Evolutionary conservation across 2,329 filamentous ascomycete species (phyloP).

Genomic region (Arthroderma sp.): DNA sequence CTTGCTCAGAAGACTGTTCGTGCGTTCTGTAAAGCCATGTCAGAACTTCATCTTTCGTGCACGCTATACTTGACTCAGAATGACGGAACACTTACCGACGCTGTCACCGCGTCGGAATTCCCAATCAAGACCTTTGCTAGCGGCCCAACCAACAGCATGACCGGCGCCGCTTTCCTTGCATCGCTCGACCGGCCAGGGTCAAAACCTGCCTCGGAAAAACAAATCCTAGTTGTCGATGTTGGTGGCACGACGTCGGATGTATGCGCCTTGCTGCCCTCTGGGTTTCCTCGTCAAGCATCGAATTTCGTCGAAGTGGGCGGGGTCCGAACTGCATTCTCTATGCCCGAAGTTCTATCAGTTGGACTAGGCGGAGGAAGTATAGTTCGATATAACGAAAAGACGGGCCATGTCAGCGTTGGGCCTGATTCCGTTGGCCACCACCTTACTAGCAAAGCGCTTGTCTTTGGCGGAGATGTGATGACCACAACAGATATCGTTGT

Average conservation of each 20-base stretch:
- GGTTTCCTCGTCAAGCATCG: conserved; percentile 50
- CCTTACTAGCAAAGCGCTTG: conserved; percentile 39
- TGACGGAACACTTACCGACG: conserved; percentile 48
- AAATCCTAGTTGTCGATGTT: conserved; percentile 46
- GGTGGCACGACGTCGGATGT: conserved; percentile 56
- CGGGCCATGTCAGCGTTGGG: conserved; percentile 36
- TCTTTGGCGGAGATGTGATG: conserved; percentile 44
- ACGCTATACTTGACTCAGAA: conserved; percentile 52
- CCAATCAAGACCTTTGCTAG: conserved; percentile 51
- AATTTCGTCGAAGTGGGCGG: conserved; percentile 51
- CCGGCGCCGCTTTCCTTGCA: conserved; percentile 49
- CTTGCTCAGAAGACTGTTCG: conserved; percentile 46
- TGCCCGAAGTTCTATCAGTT: conserved; percentile 44
- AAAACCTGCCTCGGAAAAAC: conserved; percentile 10
- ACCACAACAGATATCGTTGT: conserved; percentile 48
- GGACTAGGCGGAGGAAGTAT: conserved; percentile 44
- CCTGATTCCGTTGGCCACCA: conserved; percentile 51
- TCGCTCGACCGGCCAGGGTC: conserved; percentile 12
- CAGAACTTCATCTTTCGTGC: conserved; percentile 37
- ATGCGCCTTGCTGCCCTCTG: conserved; percentile 46
- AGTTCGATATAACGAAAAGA: conserved; percentile 21
- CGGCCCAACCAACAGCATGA: conserved; percentile 52
- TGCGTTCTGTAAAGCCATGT: conserved; percentile 42
- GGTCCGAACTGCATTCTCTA: conserved; percentile 49
- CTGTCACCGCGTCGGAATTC: conserved; percentile 39